Evolutionary conservation across 2,329 filamentous ascomycete genomes (phyloP).

Genomic region (Pseudocercospora vitis): DNA sequence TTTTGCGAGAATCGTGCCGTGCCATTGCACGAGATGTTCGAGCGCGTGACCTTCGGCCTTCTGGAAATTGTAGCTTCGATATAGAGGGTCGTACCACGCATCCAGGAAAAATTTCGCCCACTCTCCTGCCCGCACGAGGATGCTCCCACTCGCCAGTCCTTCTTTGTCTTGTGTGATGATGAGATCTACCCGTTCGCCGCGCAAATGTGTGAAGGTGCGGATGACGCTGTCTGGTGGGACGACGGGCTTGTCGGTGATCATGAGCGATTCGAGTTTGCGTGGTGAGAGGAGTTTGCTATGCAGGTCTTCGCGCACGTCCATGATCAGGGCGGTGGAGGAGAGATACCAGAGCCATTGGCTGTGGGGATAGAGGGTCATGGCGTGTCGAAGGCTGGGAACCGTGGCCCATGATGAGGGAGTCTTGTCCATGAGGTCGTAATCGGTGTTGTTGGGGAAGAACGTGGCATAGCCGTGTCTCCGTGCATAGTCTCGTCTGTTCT

Average conservation of each 20-base stretch:
- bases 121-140: slow-evolving; percentile 77
- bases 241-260: slow-evolving; percentile 82
- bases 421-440: slow-evolving; percentile 68
- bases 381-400: slow-evolving; percentile 84
- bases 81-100: slow-evolving; percentile 93
- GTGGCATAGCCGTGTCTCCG: slow-evolving; percentile 81
- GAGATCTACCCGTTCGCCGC: slow-evolving; percentile 73
- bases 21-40: slow-evolving; percentile 71
- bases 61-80: slow-evolving; percentile 92
- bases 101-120: slow-evolving; percentile 94
- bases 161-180: slow-evolving; percentile 81
- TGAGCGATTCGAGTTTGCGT: slow-evolving; percentile 67
- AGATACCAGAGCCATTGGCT: slow-evolving; percentile 84
- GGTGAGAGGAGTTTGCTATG: slow-evolving; percentile 69
- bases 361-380: slow-evolving; percentile 75
- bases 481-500: slow-evolving; percentile 84
- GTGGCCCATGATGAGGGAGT: slow-evolving; percentile 68
- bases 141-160: slow-evolving; percentile 73
- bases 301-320: slow-evolving; percentile 72
- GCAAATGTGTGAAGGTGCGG: slow-evolving; percentile 84
- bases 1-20: slow-evolving; percentile 89
- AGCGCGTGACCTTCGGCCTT: slow-evolving; percentile 90
- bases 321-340: slow-evolving; percentile 81
- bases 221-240: slow-evolving; percentile 97
- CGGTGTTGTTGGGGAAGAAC: slow-evolving; percentile 74